Percentiles rank a stretch among this genome's conserved stretches.
Evolutionary conservation across 176 grass and related monocot genomes (phyloP).

Genomic region (Oryza nivara): DNA sequence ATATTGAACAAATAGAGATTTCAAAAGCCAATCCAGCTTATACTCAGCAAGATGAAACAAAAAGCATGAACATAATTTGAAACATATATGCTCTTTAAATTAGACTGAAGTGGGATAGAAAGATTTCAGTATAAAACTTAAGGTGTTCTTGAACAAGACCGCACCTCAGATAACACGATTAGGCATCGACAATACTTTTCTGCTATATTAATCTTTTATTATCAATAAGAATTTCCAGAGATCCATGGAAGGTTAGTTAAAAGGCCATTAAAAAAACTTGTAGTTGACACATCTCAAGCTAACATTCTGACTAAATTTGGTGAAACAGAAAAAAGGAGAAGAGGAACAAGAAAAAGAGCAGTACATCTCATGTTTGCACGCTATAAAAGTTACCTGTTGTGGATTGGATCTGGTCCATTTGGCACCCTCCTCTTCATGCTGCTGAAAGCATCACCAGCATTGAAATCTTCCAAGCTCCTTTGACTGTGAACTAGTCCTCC

Average conservation of each 20-base stretch:
- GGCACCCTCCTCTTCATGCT: constrained; percentile 69
- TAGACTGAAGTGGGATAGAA: neutral
- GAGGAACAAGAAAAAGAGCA: neutral
- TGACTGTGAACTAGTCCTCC: constrained; percentile 22
- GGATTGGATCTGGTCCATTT: constrained; percentile 81
- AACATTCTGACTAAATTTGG: constrained; percentile 1
- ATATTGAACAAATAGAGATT: neutral
- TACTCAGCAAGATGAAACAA: neutral
- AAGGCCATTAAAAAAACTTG: constrained; percentile 1
- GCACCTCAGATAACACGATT: constrained; percentile 2
- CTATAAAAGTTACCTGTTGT: constrained; percentile 70
- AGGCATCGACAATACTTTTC: neutral
- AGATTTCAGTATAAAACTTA: neutral
- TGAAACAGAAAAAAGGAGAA: neutral
- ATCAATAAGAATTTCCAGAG: neutral
- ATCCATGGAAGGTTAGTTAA: constrained; percentile 12
- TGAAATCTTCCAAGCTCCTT: constrained; percentile 30
- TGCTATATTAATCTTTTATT: neutral
- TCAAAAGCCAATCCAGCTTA: neutral
- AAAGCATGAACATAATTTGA: neutral
- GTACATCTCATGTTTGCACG: neutral
- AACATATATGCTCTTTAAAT: neutral
- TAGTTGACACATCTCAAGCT: neutral
- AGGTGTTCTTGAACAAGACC: constrained; percentile 2
- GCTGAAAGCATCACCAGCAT: constrained; percentile 39